Evolutionary conservation across 306 rosid species (phyloP).

Genomic region (Malus sylvestris): DNA sequence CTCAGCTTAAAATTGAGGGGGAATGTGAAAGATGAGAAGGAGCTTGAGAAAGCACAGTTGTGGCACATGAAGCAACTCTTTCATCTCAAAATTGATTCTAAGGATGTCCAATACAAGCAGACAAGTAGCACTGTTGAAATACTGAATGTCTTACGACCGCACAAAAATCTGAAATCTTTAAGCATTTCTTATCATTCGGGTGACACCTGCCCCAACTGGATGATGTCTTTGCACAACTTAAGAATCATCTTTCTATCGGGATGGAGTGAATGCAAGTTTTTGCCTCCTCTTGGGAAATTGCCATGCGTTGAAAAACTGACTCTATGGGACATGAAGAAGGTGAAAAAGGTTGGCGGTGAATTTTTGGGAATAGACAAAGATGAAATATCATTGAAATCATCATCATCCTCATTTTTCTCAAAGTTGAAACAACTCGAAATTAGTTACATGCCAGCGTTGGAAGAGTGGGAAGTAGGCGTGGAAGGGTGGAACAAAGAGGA

Average conservation of each 20-base stretch:
- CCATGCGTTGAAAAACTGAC: not conserved
- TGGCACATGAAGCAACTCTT: no score
- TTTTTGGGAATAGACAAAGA: not conserved
- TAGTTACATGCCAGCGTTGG: not conserved
- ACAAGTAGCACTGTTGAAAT: not conserved
- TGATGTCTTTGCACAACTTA: not conserved
- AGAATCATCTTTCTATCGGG: not conserved
- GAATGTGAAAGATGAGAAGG: no score
- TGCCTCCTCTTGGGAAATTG: conserved; percentile 1
- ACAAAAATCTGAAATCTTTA: not conserved
- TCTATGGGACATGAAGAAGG: not conserved
- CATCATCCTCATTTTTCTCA: not conserved
- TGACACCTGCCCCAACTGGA: not conserved
- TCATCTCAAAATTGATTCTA: no score
- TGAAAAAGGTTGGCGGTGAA: not conserved
- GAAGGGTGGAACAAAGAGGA: not conserved
- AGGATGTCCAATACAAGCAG: no score
- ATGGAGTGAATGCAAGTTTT: not conserved
- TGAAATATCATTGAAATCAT: no score
- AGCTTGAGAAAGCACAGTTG: no score
- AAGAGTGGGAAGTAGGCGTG: not conserved
- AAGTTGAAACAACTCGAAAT: not conserved
- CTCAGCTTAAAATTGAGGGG: no score
- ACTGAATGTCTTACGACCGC: not conserved
- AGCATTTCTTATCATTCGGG: not conserved